Base-by-base conservation (phyloP, 2,329 filamentous ascomycete species). In the Cercospora sp. region DNA sequence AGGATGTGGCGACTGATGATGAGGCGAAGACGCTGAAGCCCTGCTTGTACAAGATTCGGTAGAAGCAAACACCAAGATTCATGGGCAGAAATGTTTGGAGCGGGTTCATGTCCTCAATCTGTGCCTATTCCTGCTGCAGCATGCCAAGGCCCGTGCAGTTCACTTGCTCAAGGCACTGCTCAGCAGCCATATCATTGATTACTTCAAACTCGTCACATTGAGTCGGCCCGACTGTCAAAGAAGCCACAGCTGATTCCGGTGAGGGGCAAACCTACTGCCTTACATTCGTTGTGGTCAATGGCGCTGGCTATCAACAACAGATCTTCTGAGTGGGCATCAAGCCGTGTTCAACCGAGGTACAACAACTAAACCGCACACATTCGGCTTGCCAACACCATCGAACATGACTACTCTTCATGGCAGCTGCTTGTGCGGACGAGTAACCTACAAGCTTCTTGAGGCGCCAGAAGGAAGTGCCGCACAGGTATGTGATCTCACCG, bases 11-110 rank as follows among this genome's bases (percentile, higher is more conserved):
- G 59, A 84, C 84, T 1, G 85, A 88, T 69, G 86, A 87, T 70
- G 88, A 89, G 72, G 85, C 84, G 5, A 88, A 90, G 73, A 92
- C 94, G 66, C 80, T 99, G 74, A 98, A 98, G 84, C 95, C 95
- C 18, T 98, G 95, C 82, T 89, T 98, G 70, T 98, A 98, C 81
- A 98, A 98, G 83, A 87, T 94, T 73, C 87, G 94, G 75, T 96
- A 85, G 78, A 30, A 24, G 16, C 5, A 30, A 8, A 28, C 16
- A n/a, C 24, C 5, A 28, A 16, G 49, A 28, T 26, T 55, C 5
- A 28, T 16, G 1, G 21, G 30, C 5, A 7, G 49, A 9, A 28
- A 9, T 8, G 26, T 24, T 13, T 5, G 49, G 2, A 53, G 5
- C 12, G 5, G 1, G 10, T 13, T 53, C 18, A 28, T 28, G 21